A percentile compares a stretch with the other conserved stretches of the same genome.
Conservation (phyloP, 495 filamentous ascomycete species). For the Podospora pseudocomata region DNA sequence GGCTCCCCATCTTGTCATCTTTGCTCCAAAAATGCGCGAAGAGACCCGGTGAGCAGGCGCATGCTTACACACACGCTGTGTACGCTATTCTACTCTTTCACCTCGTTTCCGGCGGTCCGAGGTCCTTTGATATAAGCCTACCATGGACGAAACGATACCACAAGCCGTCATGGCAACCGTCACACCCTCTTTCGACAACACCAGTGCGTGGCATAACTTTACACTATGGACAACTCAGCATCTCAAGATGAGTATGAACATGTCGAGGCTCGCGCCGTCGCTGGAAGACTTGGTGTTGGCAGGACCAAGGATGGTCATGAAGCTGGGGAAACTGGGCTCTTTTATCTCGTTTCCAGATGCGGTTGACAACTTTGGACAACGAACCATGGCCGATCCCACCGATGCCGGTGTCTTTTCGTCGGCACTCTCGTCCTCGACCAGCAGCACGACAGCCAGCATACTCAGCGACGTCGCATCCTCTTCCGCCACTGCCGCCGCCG, state of each 20-base stretch:
- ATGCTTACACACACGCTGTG: background rate
- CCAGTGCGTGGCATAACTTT: slow-evolving; percentile 46
- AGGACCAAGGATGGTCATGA: slow-evolving; percentile 61
- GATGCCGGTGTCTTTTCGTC: slow-evolving; percentile 38
- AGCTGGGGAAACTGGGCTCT: slow-evolving; percentile 57
- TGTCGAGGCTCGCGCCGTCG: slow-evolving; percentile 43
- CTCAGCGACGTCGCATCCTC: slow-evolving; percentile 27
- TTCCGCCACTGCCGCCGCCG: slow-evolving; percentile 23
- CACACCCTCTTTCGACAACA: slow-evolving; percentile 31
- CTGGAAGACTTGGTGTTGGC: slow-evolving; percentile 56
- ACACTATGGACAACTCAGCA: slow-evolving; percentile 45
- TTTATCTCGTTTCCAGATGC: slow-evolving; percentile 59
- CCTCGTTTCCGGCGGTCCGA: background rate
- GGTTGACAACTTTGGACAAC: slow-evolving; percentile 59
- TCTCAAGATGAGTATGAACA: slow-evolving; percentile 40
- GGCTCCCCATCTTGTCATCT: background rate
- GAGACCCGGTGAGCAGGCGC: background rate
- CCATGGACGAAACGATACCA: slow-evolving; percentile 14
- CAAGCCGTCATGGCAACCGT: slow-evolving; percentile 21
- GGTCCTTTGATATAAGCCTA: background rate
- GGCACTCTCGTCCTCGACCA: slow-evolving; percentile 30
- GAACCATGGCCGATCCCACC: slow-evolving; percentile 57
- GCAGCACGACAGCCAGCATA: slow-evolving; percentile 19
- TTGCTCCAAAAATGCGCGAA: background rate
- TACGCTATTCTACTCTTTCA: background rate